Evolutionary conservation across 768 basidiomycete genomes (phyloP).

Genomic region (Boletellus ananas): DNA sequence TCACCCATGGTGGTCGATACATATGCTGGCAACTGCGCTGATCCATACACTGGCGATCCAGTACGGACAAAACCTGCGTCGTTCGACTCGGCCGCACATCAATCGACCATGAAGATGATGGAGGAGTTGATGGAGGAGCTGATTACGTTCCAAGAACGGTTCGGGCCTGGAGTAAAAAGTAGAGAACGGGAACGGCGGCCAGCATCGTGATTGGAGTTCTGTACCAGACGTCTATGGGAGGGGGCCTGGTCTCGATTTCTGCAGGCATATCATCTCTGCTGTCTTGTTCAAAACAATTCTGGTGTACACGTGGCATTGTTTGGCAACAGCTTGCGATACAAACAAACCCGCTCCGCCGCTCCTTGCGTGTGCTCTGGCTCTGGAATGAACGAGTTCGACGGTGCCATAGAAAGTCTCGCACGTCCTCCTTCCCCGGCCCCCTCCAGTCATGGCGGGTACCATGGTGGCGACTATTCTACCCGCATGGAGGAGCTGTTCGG

Average conservation of each 20-base stretch:
- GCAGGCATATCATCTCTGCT: constrained; percentile 10
- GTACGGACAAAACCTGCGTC: constrained; percentile 3
- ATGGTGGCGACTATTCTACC: constrained; percentile 23
- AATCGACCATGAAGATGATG: constrained; percentile 74
- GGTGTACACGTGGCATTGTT: constrained; percentile 23
- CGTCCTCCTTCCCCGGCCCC: constrained; percentile 9
- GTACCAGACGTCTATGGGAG: neutral
- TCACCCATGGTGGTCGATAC: constrained; percentile 36
- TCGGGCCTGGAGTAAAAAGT: constrained; percentile 55
- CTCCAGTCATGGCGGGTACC: constrained; percentile 22
- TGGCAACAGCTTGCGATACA: constrained; percentile 25
- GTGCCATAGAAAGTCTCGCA: neutral
- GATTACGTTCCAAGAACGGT: constrained; percentile 83
- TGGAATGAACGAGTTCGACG: constrained; percentile 12
- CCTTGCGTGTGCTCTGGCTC: neutral
- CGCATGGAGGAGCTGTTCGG: constrained; percentile 30
- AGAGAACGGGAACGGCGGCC: constrained; percentile 53
- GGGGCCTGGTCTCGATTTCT: constrained; percentile 11
- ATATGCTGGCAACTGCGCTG: constrained; percentile 8
- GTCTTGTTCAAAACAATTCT: neutral
- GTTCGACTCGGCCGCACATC: constrained; percentile 15
- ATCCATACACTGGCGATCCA: constrained; percentile 14
- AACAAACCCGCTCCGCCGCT: constrained; percentile 15
- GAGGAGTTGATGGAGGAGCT: constrained; percentile 89
- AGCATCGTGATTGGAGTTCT: constrained; percentile 27